These are phyloP conservation scores for Sugiyamaella floridensis DNA, from an alignment of 805 yeast genomes.

Conservation along the genomic window DNA sequence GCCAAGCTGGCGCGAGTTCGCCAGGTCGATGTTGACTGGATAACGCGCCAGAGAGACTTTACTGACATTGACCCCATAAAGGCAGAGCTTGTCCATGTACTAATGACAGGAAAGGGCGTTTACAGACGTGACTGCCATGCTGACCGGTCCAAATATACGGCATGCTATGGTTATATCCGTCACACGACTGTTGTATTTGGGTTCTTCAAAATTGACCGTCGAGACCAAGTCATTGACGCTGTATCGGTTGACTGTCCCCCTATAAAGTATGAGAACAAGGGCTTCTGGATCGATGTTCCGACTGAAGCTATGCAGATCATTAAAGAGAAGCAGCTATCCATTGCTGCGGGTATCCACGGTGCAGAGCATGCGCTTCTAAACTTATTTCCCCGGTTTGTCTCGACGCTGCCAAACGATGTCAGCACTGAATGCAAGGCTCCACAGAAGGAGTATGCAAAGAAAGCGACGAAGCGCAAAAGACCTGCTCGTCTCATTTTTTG, in stretches of 20 bases:
- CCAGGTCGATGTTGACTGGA: constrained; percentile 90
- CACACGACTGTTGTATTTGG: constrained; percentile 83
- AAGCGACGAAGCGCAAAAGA: constrained; percentile 63
- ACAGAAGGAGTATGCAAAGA: constrained; percentile 81
- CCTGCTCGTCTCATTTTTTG: constrained; percentile 84
- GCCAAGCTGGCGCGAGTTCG: constrained; percentile 78
- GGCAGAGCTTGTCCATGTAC: constrained; percentile 20
- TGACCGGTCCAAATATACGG: constrained; percentile 5
- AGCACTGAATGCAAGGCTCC: constrained; percentile 96
- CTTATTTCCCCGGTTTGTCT: constrained; percentile 64
- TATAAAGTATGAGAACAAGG: constrained; percentile 57
- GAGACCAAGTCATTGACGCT: constrained; percentile 78
- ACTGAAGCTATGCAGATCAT: constrained; percentile 52
- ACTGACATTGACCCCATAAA: constrained; percentile 82
- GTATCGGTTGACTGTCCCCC: constrained; percentile 92
- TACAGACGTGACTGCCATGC: background rate
- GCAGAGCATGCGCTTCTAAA: constrained; percentile 88
- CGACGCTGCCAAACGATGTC: constrained; percentile 61
- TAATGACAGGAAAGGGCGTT: constrained; percentile 2
- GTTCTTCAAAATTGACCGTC: constrained; percentile 75
- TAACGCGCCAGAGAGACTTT: constrained; percentile 82
- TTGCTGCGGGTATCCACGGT: constrained; percentile 94
- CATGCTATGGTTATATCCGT: constrained; percentile 64
- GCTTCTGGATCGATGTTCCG: constrained; percentile 90
- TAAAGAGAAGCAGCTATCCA: constrained; percentile 48